Evolutionary conservation across 306 rosid genomes (phyloP).

Genomic region (Oxytropis ochrocephala): DNA sequence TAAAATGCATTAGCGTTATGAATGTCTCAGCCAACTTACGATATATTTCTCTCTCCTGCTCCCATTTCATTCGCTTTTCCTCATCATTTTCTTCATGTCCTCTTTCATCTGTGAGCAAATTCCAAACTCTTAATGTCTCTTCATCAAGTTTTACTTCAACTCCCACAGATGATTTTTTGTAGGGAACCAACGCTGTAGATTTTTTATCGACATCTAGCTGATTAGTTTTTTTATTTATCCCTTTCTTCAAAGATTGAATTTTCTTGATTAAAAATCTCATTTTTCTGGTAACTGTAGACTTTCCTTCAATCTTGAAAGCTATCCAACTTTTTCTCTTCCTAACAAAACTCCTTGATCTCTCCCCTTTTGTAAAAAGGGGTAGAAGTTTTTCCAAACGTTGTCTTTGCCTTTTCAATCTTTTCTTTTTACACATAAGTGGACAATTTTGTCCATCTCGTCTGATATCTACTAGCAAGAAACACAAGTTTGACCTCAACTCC

Average conservation of each 20-base stretch:
- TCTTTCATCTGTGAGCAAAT: slow-evolving; percentile 4
- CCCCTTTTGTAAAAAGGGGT: not conserved
- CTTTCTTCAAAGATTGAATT: not conserved
- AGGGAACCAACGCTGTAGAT: not conserved
- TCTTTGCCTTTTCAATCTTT: too few relatives aligned
- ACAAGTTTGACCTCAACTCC: not conserved
- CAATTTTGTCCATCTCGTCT: not conserved
- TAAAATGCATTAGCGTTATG: not conserved
- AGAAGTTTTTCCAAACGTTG: not conserved
- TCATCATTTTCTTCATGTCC: slow-evolving; percentile 11
- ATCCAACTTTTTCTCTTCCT: not conserved
- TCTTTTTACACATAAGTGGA: too few relatives aligned
- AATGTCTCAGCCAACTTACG: not conserved
- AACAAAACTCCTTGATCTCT: slow-evolving; percentile 13
- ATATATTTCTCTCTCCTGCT: not conserved
- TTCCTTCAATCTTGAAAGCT: not conserved
- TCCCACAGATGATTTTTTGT: not conserved
- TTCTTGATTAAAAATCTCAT: not conserved
- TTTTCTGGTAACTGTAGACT: too few relatives aligned
- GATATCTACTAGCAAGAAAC: not conserved
- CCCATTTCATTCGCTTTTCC: not conserved
- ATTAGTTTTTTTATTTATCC: not conserved
- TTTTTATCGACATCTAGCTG: not conserved
- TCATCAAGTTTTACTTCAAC: slow-evolving; percentile 14
- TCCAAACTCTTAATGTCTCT: slow-evolving; percentile 31